Base-by-base conservation (phyloP, 2,329 filamentous ascomycete species). In the Phaeosphaeriaceae sp. region DNA sequence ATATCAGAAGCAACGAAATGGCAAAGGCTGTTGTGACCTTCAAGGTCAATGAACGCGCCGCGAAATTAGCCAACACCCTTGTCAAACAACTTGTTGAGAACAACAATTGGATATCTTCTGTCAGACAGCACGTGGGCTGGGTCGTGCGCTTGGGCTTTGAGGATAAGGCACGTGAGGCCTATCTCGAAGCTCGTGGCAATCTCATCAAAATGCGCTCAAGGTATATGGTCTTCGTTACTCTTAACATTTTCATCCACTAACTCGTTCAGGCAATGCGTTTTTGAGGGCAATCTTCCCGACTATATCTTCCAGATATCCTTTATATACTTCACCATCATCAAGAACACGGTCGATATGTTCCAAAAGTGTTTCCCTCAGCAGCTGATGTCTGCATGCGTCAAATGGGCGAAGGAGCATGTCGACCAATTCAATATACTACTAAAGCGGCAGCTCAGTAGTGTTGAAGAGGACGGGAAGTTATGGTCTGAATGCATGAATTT, bases 291-390 rank as follows among this genome's bases (percentile, higher is more conserved):
- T 70, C 85, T 99, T 9, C 91, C 92, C 59, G 85, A 93, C 13
- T 98, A 98, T 78, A 95, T 98, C 67, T 97, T 93, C 84, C 92
- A 97, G 74, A 84, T 98, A 48, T 95, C 94, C 1, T 97, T 93
- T 78, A 93, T 97, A 56, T 97, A 97, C 78, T 99, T 99, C 79
- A 93, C 89, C 53, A 86, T 97, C 64, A 94, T 99, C 74, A 89
- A 92, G 68, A 97, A 98, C 78, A 98, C 95, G 0, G 91, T 98
- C 59, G 86, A 87, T 71, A 93, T 91, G 71, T 97, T 95, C 78
- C 92, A 96, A 73, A 82, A 83, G 53, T 79, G 77, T 61, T 98
- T 98, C 74, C 89, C 93, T 11, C 85, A 91, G 24, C 84, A 88
- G 15, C 92, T 95, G 82, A 96, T 95, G 85, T 96, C 92, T 70